A percentile compares a stretch with the other conserved stretches of the same genome.
These are phyloP conservation scores for Dactylellina drechsleri DNA, from an alignment of 2,329 filamentous ascomycete genomes.

Conservation along the genomic window DNA sequence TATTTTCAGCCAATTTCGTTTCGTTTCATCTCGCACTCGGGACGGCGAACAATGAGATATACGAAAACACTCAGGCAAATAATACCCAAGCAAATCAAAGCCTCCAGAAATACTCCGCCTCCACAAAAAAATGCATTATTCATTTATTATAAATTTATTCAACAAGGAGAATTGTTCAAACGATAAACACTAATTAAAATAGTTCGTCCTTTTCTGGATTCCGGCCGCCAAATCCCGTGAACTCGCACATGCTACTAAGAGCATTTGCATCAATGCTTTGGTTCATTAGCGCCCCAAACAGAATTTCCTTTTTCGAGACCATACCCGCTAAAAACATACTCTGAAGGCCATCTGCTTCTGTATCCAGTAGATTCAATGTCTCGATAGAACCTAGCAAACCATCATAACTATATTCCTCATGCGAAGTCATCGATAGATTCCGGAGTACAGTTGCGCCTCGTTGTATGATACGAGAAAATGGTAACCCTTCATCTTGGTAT, in stretches of 20 bases:
- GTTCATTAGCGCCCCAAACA: constrained; percentile 73
- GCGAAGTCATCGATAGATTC: constrained; percentile 73
- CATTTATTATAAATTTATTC: too few species aligned
- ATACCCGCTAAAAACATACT: constrained; percentile 70
- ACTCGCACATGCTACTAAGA: constrained; percentile 46
- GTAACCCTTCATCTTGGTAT: constrained; percentile 57
- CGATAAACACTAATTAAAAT: constrained; percentile 13
- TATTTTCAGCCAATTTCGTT: too few species aligned
- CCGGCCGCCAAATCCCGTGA: constrained; percentile 35
- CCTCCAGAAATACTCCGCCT: too few species aligned
- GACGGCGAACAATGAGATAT: too few species aligned
- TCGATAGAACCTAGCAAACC: constrained; percentile 66
- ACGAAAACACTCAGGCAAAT: too few species aligned
- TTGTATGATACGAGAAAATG: constrained; percentile 68
- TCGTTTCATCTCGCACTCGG: too few species aligned
- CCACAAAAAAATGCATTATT: too few species aligned
- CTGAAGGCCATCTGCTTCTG: constrained; percentile 62
- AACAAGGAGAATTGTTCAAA: too few species aligned
- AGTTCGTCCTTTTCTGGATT: constrained; percentile 32
- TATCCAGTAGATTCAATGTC: constrained; percentile 37
- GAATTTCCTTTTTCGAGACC: constrained; percentile 73
- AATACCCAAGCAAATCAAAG: too few species aligned
- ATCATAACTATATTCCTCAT: constrained; percentile 33
- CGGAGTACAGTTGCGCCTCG: constrained; percentile 75
- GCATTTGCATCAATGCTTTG: constrained; percentile 48